phyloP scores from a whole-genome alignment of 345 rosid species.

The Angophora floribunda region DNA sequence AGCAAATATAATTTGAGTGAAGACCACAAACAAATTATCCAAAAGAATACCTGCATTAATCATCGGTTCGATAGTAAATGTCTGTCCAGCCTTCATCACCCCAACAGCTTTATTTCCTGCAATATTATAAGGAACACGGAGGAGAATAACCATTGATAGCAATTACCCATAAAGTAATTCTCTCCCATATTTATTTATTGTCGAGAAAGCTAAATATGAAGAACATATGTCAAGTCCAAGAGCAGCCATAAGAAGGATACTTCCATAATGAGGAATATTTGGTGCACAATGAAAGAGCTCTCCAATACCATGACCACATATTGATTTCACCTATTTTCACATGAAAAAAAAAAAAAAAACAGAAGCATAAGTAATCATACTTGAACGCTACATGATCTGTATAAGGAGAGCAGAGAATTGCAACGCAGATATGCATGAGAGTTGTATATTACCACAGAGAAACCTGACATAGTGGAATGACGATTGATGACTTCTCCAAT shows the following conservation, averaged over 20 bases:
- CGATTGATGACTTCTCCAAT: conserved; percentile 88
- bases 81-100: conserved; percentile 94
- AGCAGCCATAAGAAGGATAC: conserved; percentile 41
- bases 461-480: conserved; percentile 85
- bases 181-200: neutral
- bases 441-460: conserved; percentile 72
- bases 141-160: neutral
- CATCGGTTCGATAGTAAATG: conserved; percentile 97
- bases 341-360: neutral
- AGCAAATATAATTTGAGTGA: neutral
- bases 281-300: conserved; percentile 99
- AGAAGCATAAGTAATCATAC: neutral
- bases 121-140: conserved; percentile 20
- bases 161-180: neutral
- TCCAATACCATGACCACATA: conserved; percentile 95
- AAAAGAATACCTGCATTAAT: conserved; percentile 68
- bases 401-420: neutral
- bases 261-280: conserved; percentile 89
- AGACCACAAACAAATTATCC: neutral
- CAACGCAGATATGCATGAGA: neutral
- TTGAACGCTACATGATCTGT: neutral
- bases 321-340: conserved; percentile 68
- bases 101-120: conserved; percentile 97
- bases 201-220: neutral
- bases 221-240: neutral